These are phyloP conservation scores for Pterocarpus macrocarpus DNA, from an alignment of 306 rosid species.

Conservation along the genomic window DNA sequence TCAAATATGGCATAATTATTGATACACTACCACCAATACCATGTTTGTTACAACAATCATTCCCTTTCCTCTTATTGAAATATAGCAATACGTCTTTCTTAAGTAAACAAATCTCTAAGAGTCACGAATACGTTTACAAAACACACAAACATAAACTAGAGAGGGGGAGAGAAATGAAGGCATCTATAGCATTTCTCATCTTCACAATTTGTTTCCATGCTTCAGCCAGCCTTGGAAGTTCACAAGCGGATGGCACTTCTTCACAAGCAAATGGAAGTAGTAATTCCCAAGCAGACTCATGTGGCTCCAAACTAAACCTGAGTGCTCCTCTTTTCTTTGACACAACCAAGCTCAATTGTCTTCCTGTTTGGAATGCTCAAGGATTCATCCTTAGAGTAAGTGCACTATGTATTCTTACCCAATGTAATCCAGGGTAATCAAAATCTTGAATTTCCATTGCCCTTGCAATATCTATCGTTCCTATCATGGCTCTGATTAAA, in stretches of 20 bases:
- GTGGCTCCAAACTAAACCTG: conserved; percentile 62
- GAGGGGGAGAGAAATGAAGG: conserved; percentile 47
- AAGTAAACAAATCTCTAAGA: conserved; percentile 5
- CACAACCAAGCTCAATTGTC: conserved; percentile 66
- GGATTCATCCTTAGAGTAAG: conserved; percentile 78
- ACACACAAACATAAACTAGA: conserved; percentile 38
- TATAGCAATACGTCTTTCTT: conserved; percentile 16
- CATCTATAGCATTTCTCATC: conserved; percentile 35
- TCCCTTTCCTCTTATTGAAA: conserved; percentile 1
- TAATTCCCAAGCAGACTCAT: conserved; percentile 65
- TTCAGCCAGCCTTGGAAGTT: conserved; percentile 57
- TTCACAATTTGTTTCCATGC: conserved; percentile 48
- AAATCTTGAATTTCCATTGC: not conserved
- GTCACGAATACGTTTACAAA: not conserved
- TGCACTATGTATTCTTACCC: not conserved
- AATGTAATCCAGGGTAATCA: too few relatives aligned
- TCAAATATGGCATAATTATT: conserved; percentile 39
- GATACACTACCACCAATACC: conserved; percentile 28
- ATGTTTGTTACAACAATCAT: conserved; percentile 36
- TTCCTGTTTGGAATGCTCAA: conserved; percentile 69
- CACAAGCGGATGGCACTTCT: conserved; percentile 56
- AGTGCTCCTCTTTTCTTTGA: conserved; percentile 58
- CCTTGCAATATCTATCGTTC: conserved; percentile 24
- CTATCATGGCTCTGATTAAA: not conserved
- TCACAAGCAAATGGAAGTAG: conserved; percentile 58